Conservation (phyloP, 1,284 basidiomycete genomes). For the Pseudozyma hubeiensis region DNA sequence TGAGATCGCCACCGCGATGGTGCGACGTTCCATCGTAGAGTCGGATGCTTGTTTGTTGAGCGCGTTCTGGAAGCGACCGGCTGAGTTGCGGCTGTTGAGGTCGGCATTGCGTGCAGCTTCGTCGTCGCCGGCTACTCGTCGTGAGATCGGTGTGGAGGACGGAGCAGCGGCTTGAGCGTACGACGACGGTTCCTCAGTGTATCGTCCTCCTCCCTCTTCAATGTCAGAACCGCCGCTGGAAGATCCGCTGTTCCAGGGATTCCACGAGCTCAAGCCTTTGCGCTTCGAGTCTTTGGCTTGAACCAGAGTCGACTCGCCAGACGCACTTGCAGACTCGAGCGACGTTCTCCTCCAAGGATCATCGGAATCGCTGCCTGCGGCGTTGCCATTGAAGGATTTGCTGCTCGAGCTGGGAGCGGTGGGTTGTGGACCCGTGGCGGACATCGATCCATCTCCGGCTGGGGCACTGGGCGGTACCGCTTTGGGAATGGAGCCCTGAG, state of each 20-base stretch:
- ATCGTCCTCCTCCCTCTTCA: conserved; percentile 29
- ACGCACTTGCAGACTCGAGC: conserved; percentile 24
- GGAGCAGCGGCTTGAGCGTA: conserved; percentile 1
- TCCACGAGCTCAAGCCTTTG: conserved; percentile 47
- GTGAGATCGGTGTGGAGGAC: background rate
- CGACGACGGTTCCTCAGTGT: conserved; percentile 29
- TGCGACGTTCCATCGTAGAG: conserved; percentile 72
- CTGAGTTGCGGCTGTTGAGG: conserved; percentile 37
- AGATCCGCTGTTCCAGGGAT: conserved; percentile 51
- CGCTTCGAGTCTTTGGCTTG: conserved; percentile 28
- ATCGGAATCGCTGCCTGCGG: conserved; percentile 10
- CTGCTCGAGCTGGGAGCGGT: conserved; percentile 8
- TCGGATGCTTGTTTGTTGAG: conserved; percentile 21
- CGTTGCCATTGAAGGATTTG: conserved; percentile 8
- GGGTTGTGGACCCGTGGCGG: conserved; percentile 31
- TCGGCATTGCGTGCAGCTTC: conserved; percentile 47
- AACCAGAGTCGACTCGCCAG: conserved; percentile 42
- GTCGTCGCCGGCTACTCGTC: background rate
- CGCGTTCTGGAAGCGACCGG: conserved; percentile 29
- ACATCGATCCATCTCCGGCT: conserved; percentile 34
- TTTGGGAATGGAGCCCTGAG: conserved; percentile 15
- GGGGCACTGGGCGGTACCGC: conserved; percentile 38
- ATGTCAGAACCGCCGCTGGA: conserved; percentile 33
- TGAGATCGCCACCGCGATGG: conserved; percentile 81
- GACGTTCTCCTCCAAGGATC: conserved; percentile 47